Evolutionary conservation across 2,329 filamentous ascomycete species (phyloP).

Genomic region (Colletotrichum cereale): DNA sequence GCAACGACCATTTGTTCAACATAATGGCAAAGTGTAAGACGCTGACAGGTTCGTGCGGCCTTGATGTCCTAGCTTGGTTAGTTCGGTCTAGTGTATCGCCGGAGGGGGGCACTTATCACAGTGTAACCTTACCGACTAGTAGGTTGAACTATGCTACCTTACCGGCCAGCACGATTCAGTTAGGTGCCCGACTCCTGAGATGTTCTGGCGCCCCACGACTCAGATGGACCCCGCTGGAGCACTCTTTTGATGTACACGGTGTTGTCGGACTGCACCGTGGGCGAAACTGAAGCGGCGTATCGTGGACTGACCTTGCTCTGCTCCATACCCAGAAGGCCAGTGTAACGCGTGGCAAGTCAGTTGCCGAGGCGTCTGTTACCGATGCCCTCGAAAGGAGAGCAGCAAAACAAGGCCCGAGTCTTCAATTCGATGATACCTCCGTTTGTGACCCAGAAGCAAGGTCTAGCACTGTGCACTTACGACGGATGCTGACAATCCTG

Average conservation of each 20-base stretch:
- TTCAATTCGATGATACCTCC: neutral
- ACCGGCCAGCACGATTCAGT: too few species aligned
- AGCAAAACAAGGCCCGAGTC: neutral
- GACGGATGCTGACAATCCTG: neutral
- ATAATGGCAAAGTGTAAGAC: neutral
- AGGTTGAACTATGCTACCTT: constrained; percentile 36
- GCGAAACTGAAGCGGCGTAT: constrained; percentile 44
- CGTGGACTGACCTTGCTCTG: too few species aligned
- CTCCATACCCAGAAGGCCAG: too few species aligned
- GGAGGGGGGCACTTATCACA: neutral
- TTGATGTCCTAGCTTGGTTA: neutral
- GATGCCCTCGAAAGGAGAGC: neutral
- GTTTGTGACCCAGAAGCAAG: neutral
- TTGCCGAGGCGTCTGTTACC: neutral
- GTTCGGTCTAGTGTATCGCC: neutral
- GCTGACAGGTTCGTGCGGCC: neutral
- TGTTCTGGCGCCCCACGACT: constrained; percentile 57
- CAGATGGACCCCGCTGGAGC: constrained; percentile 47
- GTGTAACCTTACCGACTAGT: constrained; percentile 44
- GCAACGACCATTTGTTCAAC: neutral
- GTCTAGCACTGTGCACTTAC: neutral
- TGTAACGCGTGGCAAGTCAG: neutral
- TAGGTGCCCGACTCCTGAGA: constrained; percentile 53
- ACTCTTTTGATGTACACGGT: constrained; percentile 52
- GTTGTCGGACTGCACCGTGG: constrained; percentile 53